Percentiles rank a stretch among this genome's conserved stretches.
Evolutionary conservation across 139 green algal species (phyloP).

Genomic region (Coelastrella sp.): DNA sequence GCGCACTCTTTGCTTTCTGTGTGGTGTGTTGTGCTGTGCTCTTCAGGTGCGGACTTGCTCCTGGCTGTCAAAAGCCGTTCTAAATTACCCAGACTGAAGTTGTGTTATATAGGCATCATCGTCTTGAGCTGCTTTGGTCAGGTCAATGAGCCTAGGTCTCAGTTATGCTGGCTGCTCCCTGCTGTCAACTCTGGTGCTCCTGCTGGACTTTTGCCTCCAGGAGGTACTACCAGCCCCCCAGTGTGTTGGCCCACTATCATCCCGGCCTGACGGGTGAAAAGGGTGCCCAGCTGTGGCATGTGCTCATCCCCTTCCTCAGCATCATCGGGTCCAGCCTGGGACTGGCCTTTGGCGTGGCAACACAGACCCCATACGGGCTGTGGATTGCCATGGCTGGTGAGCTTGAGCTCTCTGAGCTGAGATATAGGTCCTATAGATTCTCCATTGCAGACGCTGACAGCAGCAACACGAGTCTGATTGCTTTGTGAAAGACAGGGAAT

Average conservation of each 20-base stretch:
- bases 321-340: slow-evolving; percentile 31
- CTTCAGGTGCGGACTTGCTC: slow-evolving; percentile 27
- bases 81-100: not conserved
- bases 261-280: not conserved
- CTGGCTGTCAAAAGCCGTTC: no score
- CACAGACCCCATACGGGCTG: slow-evolving; percentile 12
- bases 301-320: slow-evolving; percentile 24
- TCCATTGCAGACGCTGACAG: not conserved
- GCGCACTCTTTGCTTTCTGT: slow-evolving; percentile 45
- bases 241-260: not conserved
- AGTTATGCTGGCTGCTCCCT: no score
- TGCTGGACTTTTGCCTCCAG: not conserved
- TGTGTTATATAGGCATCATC: not conserved
- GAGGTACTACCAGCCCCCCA: slow-evolving; percentile 39
- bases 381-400: slow-evolving; percentile 39
- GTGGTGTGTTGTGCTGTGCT: slow-evolving; percentile 3
- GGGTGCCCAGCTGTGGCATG: not conserved
- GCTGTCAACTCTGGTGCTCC: not conserved
- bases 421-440: not conserved
- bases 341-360: slow-evolving; percentile 1
- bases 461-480: not conserved
- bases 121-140: not conserved
- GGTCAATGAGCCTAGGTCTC: not conserved
- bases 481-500: not conserved
- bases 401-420: not conserved